Evolutionary conservation across 176 grass and related monocot genomes (phyloP), one percentile per base, ranked within the genome.

Genomic region (Rhynchospora pubera): DNA sequence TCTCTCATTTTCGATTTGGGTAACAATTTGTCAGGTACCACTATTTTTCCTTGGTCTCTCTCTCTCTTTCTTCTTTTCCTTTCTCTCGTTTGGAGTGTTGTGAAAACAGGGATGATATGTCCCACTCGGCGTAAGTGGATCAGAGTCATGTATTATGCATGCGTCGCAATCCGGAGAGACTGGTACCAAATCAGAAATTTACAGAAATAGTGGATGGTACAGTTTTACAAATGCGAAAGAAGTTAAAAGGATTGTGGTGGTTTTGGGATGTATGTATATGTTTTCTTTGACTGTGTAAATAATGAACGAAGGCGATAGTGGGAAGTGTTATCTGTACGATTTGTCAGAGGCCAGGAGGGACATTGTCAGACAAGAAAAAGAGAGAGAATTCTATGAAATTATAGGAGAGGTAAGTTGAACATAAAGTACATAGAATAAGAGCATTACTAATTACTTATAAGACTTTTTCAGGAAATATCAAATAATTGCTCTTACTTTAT

Each of bases 271-370:
- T 84, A 77, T 53, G 39, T 84, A 77, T 53, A 51, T 59, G 65
- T 67, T 89, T 84, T 39, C 78, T 91, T 93, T 89, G 89, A 86
- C 84, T 81, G 91, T 46, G 9, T 84, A 86, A 70, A 63, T 24
- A 69, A 83, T 80, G 85, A 83, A 87, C 64, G 79, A n/a, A 79
- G 53, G 55, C 57, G 45, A 61, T 45, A 79, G 51, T 39, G 70
- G 26, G 46, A 73, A 39, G 21, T 56, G 46, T 4, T 76, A 15
- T 16, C 14, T 56, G 72, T 56, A 56, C 72, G 22, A 55, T 32
- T 76, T 76, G 72, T 76, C 72, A 76, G 71, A 64, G 28, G 59
- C 63, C 45, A 63, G 39, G 10, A 19, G 57, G 80, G 42, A 62
- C 60, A 57, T 68, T 30, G 23, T 62, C 62, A 84, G 86, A 72